Percentiles rank a stretch among this genome's conserved stretches.
Evolutionary conservation across 2,329 filamentous ascomycete species (phyloP).

Genomic region (Diaporthe velutina): DNA sequence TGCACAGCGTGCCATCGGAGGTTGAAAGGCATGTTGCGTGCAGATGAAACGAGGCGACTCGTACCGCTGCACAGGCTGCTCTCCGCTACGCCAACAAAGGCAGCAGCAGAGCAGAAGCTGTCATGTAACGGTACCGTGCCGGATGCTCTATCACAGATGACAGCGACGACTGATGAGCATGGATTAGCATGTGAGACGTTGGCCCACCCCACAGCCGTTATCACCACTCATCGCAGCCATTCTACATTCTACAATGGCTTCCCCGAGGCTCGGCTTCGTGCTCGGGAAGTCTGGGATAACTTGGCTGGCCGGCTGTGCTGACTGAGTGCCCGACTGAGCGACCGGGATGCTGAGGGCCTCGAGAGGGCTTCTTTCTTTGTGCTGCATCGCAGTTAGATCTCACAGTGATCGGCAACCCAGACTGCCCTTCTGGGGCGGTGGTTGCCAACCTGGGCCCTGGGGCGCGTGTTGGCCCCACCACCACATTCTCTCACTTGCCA

Average conservation of each 20-base stretch:
- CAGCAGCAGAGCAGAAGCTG: conserved; percentile 24
- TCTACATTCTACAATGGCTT: neutral
- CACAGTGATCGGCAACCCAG: conserved; percentile 5
- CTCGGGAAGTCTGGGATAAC: conserved; percentile 11
- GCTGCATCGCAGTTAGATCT: conserved; percentile 2
- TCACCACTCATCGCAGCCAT: neutral
- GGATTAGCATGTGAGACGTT: conserved; percentile 18
- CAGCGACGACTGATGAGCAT: neutral
- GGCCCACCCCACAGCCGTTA: neutral
- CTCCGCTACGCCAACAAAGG: neutral
- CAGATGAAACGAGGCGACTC: conserved; percentile 36
- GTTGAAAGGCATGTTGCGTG: conserved; percentile 38
- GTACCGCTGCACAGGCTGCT: conserved; percentile 2
- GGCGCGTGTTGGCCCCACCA: conserved; percentile 18
- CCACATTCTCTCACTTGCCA: conserved; percentile 27
- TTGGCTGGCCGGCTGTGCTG: conserved; percentile 3
- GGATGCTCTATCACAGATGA: neutral
- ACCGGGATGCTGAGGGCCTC: neutral
- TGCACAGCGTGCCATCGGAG: conserved; percentile 34
- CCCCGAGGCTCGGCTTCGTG: conserved; percentile 22
- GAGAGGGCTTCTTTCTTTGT: conserved; percentile 30
- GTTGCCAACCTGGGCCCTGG: conserved; percentile 26
- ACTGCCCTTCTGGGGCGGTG: conserved; percentile 19
- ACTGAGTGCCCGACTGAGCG: neutral
- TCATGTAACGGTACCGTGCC: conserved; percentile 18